Evolutionary conservation across 2,329 filamentous ascomycete genomes (phyloP).

Genomic region (Cercospora sojina): DNA sequence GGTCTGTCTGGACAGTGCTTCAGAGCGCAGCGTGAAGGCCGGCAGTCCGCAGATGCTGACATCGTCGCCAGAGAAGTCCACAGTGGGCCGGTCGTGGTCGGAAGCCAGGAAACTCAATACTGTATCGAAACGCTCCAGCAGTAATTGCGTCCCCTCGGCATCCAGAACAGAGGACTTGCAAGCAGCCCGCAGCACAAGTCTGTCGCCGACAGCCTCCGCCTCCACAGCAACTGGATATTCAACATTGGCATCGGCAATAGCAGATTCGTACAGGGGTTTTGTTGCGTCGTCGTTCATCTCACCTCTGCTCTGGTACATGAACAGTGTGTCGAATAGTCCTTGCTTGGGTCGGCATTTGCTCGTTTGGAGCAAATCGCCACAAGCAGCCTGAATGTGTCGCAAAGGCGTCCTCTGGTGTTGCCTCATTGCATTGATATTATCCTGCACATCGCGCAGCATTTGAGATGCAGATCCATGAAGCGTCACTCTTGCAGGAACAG

Average conservation of each 20-base stretch:
- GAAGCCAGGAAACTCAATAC: constrained; percentile 59
- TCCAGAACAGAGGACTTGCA: constrained; percentile 60
- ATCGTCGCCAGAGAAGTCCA: constrained; percentile 53
- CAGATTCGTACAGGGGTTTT: constrained; percentile 58
- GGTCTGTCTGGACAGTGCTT: constrained; percentile 17
- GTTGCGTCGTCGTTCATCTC: constrained; percentile 32
- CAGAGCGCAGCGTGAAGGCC: constrained; percentile 38
- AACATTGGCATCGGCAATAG: constrained; percentile 64
- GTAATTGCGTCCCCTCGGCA: constrained; percentile 43
- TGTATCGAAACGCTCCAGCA: constrained; percentile 61
- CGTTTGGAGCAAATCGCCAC: constrained; percentile 13
- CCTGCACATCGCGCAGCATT: constrained; percentile 72
- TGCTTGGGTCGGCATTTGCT: constrained; percentile 34
- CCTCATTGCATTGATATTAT: constrained; percentile 64
- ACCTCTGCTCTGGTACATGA: constrained; percentile 62
- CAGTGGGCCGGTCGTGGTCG: constrained; percentile 50
- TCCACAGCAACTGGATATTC: constrained; percentile 84
- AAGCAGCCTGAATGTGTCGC: constrained; percentile 62
- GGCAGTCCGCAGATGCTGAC: constrained; percentile 67
- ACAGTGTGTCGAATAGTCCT: constrained; percentile 62
- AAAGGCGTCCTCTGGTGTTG: constrained; percentile 76
- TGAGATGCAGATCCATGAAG: constrained; percentile 65
- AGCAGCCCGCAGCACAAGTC: constrained; percentile 69
- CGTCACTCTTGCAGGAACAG: constrained; percentile 70
- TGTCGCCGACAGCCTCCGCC: constrained; percentile 61